Percentiles rank a stretch among this genome's conserved stretches.
Evolutionary conservation across 495 filamentous ascomycete species (phyloP).

Genomic region (Stereocaulon alpinum): DNA sequence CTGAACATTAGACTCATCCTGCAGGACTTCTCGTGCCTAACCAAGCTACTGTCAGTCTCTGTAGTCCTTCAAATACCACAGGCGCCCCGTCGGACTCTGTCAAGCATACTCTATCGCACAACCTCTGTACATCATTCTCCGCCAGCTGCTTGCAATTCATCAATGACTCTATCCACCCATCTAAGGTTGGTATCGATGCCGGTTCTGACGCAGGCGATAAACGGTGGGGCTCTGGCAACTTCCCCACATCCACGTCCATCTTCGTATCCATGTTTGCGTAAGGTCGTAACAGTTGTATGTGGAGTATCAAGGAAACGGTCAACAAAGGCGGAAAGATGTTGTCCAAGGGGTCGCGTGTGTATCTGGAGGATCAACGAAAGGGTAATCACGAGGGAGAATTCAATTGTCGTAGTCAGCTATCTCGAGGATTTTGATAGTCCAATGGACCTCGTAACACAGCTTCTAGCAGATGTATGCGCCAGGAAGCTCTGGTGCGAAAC

Average conservation of each 20-base stretch:
- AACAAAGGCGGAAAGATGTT: background rate
- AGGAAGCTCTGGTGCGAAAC: background rate
- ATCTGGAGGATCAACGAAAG: background rate
- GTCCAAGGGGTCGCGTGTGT: background rate
- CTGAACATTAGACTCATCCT: conserved; percentile 97
- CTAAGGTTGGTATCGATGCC: conserved; percentile 79
- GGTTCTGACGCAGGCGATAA: conserved; percentile 67
- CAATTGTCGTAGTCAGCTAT: background rate
- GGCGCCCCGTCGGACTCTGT: background rate
- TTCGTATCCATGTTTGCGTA: conserved; percentile 74
- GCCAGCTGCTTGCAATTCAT: conserved; percentile 98
- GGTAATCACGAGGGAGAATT: too few relatives aligned
- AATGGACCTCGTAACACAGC: too few relatives aligned
- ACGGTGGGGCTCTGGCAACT: conserved; percentile 70
- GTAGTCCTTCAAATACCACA: background rate
- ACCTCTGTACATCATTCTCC: conserved; percentile 86
- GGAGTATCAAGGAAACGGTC: background rate
- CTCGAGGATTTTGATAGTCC: background rate
- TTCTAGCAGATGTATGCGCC: background rate
- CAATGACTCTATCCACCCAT: conserved; percentile 96
- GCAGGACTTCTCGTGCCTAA: conserved; percentile 89
- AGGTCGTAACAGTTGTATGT: background rate
- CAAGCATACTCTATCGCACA: conserved; percentile 86
- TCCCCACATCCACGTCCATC: conserved; percentile 83
- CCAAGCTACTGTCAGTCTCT: conserved; percentile 21